These are phyloP conservation scores for Gracilaria gracilis DNA, from an alignment of 23 red algal genomes.

Conservation along the genomic window DNA sequence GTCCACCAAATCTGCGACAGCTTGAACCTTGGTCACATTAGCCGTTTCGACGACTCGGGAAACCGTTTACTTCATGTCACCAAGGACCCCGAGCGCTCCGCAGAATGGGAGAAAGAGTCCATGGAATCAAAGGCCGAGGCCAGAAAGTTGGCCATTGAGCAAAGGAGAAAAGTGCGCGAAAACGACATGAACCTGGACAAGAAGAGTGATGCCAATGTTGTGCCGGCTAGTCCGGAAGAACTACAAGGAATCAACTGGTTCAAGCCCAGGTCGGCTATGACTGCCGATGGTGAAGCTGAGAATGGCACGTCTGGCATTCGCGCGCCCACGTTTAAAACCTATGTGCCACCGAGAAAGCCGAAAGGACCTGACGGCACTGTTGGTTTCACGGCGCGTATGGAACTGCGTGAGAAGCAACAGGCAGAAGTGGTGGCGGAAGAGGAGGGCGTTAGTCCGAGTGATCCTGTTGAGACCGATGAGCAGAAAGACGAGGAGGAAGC, in stretches of 20 bases:
- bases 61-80: conserved; percentile 57
- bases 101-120: conserved; percentile 48
- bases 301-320: conserved; percentile 32
- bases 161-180: conserved; percentile 27
- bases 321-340: conserved; percentile 42
- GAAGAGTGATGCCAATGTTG: background rate
- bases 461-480: background rate
- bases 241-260: conserved; percentile 62
- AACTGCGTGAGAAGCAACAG: conserved; percentile 2
- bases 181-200: background rate
- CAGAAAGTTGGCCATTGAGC: conserved; percentile 17
- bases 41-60: conserved; percentile 43
- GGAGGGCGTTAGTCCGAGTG: background rate
- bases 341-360: conserved; percentile 54
- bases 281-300: background rate
- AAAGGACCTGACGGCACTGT: conserved; percentile 74
- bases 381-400: conserved; percentile 40
- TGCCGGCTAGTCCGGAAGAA: background rate
- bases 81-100: conserved; percentile 44
- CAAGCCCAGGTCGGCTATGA: conserved; percentile 45
- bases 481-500: background rate
- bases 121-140: conserved; percentile 8
- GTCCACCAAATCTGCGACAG: conserved; percentile 59
- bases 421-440: background rate
- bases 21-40: conserved; percentile 60